Evolutionary conservation across 768 basidiomycete genomes (phyloP), one percentile per base, ranked within the genome.

Genomic region (Amanita subjunquillea): DNA sequence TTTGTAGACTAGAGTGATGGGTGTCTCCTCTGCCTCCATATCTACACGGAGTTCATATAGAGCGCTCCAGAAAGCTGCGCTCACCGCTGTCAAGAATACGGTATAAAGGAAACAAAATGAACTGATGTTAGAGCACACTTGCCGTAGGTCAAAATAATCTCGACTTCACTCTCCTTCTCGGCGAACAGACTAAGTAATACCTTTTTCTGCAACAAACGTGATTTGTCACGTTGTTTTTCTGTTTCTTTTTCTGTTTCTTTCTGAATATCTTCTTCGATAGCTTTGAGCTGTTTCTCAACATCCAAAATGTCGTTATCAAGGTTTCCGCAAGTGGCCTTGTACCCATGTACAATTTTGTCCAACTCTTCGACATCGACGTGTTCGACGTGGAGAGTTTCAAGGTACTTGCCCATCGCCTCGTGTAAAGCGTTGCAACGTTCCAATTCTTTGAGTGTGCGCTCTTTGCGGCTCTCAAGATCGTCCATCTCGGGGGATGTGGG

Each of bases 121-220:
- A 27, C 2, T 6, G 20, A 27, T 8, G 38, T 5, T 50, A 3
- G 15, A 17, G 20, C 17, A 22, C 15, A 54, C 67, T 23, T 34
- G 72, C 73, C 72, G 45, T 76, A 75, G 2, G 68, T 64, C 6
- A 75, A 50, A 1, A 60, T 63, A 40, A 75, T 65, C 50, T 71
- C 66, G 1, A 72, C 67, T 39, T 72, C 68, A 1, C 65, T 67
- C 27, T 65, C 69, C 2, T 29, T 45, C 37, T 68, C 63, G 7
- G 72, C 69, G 45, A 73, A 73, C 1, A 75, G 55, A 0, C 66
- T 64, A 41, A 75, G 63, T 3, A 61, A 58, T 0, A 62, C 69
- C 20, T 65, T 65, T 42, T 64, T 50, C 2, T 58, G 58, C 27
- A 73, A 55, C 51, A 68, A 58, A 6, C 51, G 51, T 22, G 46